A percentile compares a stretch with the other conserved stretches of the same genome.
These are phyloP conservation scores for Auriscalpium orientale DNA, from an alignment of 768 basidiomycete species.

Conservation along the genomic window DNA sequence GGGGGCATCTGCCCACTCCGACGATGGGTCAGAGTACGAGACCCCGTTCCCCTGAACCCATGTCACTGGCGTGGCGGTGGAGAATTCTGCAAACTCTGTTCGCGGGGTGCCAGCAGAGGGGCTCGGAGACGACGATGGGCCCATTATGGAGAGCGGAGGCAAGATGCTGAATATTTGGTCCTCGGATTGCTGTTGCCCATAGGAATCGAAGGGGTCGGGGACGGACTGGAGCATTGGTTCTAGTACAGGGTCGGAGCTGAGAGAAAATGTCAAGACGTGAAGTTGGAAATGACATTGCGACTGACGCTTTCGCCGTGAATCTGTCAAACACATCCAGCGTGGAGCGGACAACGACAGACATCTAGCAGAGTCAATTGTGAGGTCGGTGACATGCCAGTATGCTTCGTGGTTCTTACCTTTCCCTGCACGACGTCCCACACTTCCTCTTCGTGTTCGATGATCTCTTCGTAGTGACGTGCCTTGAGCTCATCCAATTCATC, in stretches of 20 bases:
- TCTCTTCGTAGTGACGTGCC: slow-evolving; percentile 77
- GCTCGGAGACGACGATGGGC: slow-evolving; percentile 51
- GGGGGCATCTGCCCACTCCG: slow-evolving; percentile 43
- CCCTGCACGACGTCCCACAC: slow-evolving; percentile 90
- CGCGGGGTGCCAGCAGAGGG: slow-evolving; percentile 42
- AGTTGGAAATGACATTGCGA: slow-evolving; percentile 13
- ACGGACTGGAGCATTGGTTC: slow-evolving; percentile 87
- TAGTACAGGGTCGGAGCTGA: slow-evolving; percentile 78
- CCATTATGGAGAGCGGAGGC: slow-evolving; percentile 70
- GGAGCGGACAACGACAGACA: slow-evolving; percentile 78
- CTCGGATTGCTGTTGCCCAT: slow-evolving; percentile 80
- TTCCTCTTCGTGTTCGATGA: slow-evolving; percentile 88
- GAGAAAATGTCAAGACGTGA: slow-evolving; percentile 8
- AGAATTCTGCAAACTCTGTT: slow-evolving; percentile 8
- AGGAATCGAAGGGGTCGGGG: slow-evolving; percentile 90
- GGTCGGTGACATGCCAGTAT: not conserved
- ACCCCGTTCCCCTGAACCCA: slow-evolving; percentile 21
- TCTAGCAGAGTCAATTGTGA: slow-evolving; percentile 30
- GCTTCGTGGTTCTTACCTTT: slow-evolving; percentile 44
- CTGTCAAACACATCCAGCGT: slow-evolving; percentile 90
- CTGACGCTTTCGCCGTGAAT: slow-evolving; percentile 81
- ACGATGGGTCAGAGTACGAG: slow-evolving; percentile 24
- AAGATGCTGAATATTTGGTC: slow-evolving; percentile 92
- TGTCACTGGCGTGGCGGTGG: slow-evolving; percentile 3
- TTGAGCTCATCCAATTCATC: slow-evolving; percentile 88